phyloP scores from a whole-genome alignment of 176 grass and related monocot genomes.

The Ensete glaucum region DNA sequence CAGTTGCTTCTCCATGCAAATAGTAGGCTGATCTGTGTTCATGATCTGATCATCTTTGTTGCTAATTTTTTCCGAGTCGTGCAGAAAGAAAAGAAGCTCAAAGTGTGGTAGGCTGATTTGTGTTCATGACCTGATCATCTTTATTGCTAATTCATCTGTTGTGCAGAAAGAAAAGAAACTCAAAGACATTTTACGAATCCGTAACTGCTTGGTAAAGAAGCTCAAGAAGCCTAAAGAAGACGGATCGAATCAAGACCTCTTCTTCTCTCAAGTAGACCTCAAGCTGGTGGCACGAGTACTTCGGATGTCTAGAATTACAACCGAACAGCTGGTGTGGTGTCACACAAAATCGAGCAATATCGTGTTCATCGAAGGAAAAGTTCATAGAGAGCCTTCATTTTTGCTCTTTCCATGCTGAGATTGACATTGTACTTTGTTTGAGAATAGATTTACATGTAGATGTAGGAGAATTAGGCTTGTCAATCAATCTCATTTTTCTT shows the following conservation, averaged over 20 bases:
- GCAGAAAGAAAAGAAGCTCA: slow-evolving; percentile 89
- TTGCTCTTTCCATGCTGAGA: slow-evolving; percentile 77
- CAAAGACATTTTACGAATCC: slow-evolving; percentile 74
- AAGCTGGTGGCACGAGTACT: slow-evolving; percentile 68
- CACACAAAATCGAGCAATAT: slow-evolving; percentile 76
- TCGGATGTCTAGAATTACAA: slow-evolving; percentile 64
- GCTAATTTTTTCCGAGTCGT: not conserved
- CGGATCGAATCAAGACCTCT: slow-evolving; percentile 63
- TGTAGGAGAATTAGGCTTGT: no score
- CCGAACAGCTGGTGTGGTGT: slow-evolving; percentile 90
- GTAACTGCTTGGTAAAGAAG: slow-evolving; percentile 94
- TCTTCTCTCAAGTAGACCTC: slow-evolving; percentile 90
- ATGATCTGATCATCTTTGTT: no score
- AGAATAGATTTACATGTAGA: no score
- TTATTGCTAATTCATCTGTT: not conserved
- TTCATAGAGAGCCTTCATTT: slow-evolving; percentile 90
- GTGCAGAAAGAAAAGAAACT: slow-evolving; percentile 82
- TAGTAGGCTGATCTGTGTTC: no score
- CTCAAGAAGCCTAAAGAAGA: slow-evolving; percentile 95
- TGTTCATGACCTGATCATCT: no score
- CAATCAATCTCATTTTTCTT: no score
- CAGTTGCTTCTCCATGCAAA: no score
- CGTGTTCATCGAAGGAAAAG: slow-evolving; percentile 50
- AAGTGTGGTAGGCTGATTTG: slow-evolving; percentile 10
- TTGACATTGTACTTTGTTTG: not conserved